Evolutionary conservation across 2,329 filamentous ascomycete species (phyloP), one percentile per base, ranked within the genome.

Genomic region (Saccharata proteae): DNA sequence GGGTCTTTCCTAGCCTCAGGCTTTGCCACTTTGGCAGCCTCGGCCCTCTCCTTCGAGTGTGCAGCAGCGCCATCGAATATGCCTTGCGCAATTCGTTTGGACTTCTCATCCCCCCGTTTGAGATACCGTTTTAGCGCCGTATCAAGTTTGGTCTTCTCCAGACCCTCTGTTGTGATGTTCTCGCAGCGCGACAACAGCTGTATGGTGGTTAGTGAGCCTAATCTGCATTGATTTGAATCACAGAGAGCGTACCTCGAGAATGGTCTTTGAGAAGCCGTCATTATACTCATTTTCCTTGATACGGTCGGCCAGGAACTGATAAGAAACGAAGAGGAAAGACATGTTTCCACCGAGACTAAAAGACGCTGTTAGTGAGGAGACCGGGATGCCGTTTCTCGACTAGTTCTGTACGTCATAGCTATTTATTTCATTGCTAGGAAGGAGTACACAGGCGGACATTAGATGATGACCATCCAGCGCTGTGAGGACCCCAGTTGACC

Each of bases 61-160:
- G 65, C 58, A 2, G 63, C 44, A 29, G 50, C 55, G 29, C 51
- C 43, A 39, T 61, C 46, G 47, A 67, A 54, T 27, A 79, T 75
- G 37, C 67, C 65, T 20, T 67, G 64, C 4, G 78, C 70, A 27
- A 77, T 57, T 4, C 64, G 65, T 43, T 77, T 77, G 28, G 73
- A 69, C 31, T 77, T 70, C 1, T 69, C 64, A 44, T 80, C 75
- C 16, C 73, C 77, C 44, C 73, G 74, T 45, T 71, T 76, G 37
- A 65, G 66, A 45, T 79, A 71, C 6, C 71, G 66, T 38, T 71
- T 71, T 23, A 74, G 64, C 11, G 80, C 68, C 33, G 69, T 73
- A 35, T 72, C 67, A 34, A 84, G 69, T 45, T 80, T 80, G 23
- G 74, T 69, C 38, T 69, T 74, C 40, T 75, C 69, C 24, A 74